Base-by-base conservation (phyloP, 2,329 filamentous ascomycete species). In the Cytospora leucostoma region DNA sequence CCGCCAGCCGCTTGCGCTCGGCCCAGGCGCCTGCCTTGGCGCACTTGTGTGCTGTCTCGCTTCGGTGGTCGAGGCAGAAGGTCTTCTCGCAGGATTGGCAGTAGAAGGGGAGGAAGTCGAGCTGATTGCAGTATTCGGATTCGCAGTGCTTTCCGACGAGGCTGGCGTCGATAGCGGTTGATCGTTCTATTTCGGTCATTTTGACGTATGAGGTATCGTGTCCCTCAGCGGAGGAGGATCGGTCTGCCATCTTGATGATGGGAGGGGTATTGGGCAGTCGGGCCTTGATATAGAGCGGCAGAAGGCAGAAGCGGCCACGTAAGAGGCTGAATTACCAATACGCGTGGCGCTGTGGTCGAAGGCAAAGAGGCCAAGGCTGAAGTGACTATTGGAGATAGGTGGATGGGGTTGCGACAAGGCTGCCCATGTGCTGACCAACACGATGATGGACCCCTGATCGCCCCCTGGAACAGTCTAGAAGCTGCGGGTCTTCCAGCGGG, bases 41-140 rank as follows among this genome's bases (percentile, higher is more conserved):
- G 76, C 87, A 89, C 72, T 87, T 84, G 79, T 99, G 96, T 0
- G 91, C 80, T 21, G 86, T 85, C 79, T 98, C 94, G 71, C 87
- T 89, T 61, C 94, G 91, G 81, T 99, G 95, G 74, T 98, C 94
- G 68, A 96, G 89, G 75, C 96, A 99, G 80, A 88, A 99, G 17
- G 90, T 94, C 64, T 86, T 84, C 67, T 75, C 84, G 79, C 95
- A 99, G 69, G 91, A 95, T 74, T 96, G 91, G 79, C 95, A 99
- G 73, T 88, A 84, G 77, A 98, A 98, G 4, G 95, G 95, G 5
- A 99, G 86, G 76, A 99, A 98, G 78, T 98, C 95, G 65, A 98
- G 90, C 74, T 95, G 91, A 74, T 93, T 90, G 82, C 95, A 99
- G 82, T 92, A 96, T 68, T 89, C 82, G 77, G 91, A 89, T 76